Evolutionary conservation across 257 asterid species (phyloP).

Genomic region (Knoxia roxburghii): DNA sequence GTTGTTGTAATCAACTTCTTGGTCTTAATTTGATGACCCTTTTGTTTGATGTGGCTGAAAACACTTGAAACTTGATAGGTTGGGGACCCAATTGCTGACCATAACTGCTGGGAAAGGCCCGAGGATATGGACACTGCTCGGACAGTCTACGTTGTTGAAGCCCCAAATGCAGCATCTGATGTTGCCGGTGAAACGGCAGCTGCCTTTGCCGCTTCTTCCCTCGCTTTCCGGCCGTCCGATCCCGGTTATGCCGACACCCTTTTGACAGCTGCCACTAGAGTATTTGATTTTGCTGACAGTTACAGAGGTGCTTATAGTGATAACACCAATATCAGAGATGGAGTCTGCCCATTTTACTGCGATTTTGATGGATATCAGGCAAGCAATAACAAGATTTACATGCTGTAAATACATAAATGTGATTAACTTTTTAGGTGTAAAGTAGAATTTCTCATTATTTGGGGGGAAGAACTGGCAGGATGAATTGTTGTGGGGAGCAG

Average conservation of each 20-base stretch:
- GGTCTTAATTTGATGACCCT: too few relatives aligned
- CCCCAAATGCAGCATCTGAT: conserved; percentile 96
- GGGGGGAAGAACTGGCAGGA: conserved; percentile 64
- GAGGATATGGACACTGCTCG: conserved; percentile 97
- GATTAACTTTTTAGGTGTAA: too few relatives aligned
- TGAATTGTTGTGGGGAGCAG: conserved; percentile 97
- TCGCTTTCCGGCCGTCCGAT: conserved; percentile 69
- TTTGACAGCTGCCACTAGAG: conserved; percentile 52
- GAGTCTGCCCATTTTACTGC: conserved; percentile 85
- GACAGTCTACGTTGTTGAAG: conserved; percentile 79
- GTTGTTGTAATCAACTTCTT: too few relatives aligned
- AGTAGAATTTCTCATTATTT: too few relatives aligned
- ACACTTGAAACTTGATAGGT: too few relatives aligned
- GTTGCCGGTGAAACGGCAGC: conserved; percentile 98
- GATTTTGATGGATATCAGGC: conserved; percentile 98
- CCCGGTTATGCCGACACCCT: conserved; percentile 75
- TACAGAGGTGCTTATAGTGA: conserved; percentile 91
- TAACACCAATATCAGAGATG: conserved; percentile 54
- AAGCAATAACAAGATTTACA: conserved; percentile 11
- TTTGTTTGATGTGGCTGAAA: too few relatives aligned
- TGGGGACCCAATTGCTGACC: conserved; percentile 86
- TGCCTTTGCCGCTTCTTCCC: conserved; percentile 90
- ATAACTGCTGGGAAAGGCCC: conserved; percentile 97
- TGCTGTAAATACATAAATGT: too few relatives aligned
- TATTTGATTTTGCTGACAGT: conserved; percentile 70